Percentiles rank a stretch among this genome's conserved stretches.
Conservation (phyloP, 768 basidiomycete species). For the Symmetrospora coprosmae region DNA sequence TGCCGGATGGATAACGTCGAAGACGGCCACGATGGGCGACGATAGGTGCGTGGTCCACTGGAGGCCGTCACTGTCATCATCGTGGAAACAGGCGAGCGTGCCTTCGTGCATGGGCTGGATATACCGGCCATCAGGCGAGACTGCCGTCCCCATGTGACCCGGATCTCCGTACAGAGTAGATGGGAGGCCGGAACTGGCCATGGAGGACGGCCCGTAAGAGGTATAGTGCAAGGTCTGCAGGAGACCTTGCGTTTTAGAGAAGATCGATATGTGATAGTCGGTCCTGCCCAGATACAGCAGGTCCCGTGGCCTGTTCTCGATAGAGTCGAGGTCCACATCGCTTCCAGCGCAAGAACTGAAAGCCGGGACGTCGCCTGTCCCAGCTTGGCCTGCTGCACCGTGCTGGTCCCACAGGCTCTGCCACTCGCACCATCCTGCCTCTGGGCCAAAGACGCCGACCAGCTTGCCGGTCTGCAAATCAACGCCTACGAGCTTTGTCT, state of each 20-base stretch:
- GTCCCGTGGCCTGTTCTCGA: constrained; percentile 30
- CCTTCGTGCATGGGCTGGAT: constrained; percentile 68
- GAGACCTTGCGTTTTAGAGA: constrained; percentile 44
- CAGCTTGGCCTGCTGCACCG: too few relatives aligned
- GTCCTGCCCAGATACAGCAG: constrained; percentile 55
- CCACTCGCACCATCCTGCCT: constrained; percentile 34
- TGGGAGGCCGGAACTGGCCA: constrained; percentile 14
- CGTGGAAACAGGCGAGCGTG: constrained; percentile 56
- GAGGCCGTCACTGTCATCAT: constrained; percentile 27
- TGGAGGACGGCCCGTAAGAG: constrained; percentile 57
- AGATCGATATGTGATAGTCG: constrained; percentile 80
- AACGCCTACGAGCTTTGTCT: constrained; percentile 52
- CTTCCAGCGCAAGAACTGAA: too few relatives aligned
- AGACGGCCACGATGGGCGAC: constrained; percentile 50
- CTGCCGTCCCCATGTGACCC: too few relatives aligned
- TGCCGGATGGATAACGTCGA: constrained; percentile 52
- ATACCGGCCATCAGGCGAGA: constrained; percentile 60
- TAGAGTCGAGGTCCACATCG: constrained; percentile 24
- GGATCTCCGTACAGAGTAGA: too few relatives aligned
- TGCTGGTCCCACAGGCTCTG: neutral
- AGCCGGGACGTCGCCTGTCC: too few relatives aligned
- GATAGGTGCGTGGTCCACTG: constrained; percentile 31
- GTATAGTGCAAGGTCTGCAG: constrained; percentile 79
- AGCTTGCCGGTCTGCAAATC: constrained; percentile 59
- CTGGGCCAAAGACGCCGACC: constrained; percentile 36